phyloP scores from a whole-genome alignment of 2,329 filamentous ascomycete species.

The Periconia sp. region DNA sequence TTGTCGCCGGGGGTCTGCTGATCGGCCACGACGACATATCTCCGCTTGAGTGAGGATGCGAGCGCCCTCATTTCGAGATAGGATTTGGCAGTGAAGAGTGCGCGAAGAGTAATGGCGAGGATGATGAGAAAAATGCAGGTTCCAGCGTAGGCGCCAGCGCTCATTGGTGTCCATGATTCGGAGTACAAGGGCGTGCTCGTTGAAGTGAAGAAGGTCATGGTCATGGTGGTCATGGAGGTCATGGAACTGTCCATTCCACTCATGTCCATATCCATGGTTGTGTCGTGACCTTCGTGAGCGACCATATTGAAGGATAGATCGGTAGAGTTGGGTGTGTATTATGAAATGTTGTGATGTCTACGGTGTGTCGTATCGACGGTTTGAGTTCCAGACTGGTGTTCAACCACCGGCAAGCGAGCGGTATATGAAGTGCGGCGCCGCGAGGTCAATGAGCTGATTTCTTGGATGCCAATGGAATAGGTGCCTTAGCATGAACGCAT shows the following conservation, averaged over 20 bases:
- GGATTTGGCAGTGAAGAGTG: slow-evolving; percentile 72
- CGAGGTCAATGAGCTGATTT: slow-evolving; percentile 17
- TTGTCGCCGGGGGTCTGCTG: slow-evolving; percentile 65
- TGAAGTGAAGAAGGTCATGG: slow-evolving; percentile 69
- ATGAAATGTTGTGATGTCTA: background rate
- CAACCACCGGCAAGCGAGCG: slow-evolving; percentile 12
- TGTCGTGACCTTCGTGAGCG: slow-evolving; percentile 37
- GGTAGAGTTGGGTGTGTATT: slow-evolving; percentile 2
- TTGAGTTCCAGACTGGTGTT: slow-evolving; percentile 41
- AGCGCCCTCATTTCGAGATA: slow-evolving; percentile 70
- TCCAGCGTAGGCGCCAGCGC: slow-evolving; percentile 76
- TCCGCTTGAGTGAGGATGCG: slow-evolving; percentile 72
- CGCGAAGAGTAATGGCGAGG: slow-evolving; percentile 73
- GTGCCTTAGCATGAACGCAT: slow-evolving; percentile 36
- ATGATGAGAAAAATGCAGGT: slow-evolving; percentile 91
- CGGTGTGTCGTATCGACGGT: slow-evolving; percentile 5
- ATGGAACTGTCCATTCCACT: slow-evolving; percentile 23
- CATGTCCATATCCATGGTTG: slow-evolving; percentile 24
- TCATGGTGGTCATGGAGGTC: slow-evolving; percentile 48
- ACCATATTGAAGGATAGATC: slow-evolving; percentile 29
- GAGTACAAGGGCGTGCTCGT: slow-evolving; percentile 71
- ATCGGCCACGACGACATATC: slow-evolving; percentile 77
- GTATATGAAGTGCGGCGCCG: slow-evolving; percentile 5
- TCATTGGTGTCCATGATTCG: slow-evolving; percentile 73
- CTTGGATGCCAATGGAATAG: slow-evolving; percentile 11